Percentiles rank a stretch among this genome's conserved stretches.
Evolutionary conservation across 2,329 filamentous ascomycete species (phyloP).

Genomic region (Exophiala sp.): DNA sequence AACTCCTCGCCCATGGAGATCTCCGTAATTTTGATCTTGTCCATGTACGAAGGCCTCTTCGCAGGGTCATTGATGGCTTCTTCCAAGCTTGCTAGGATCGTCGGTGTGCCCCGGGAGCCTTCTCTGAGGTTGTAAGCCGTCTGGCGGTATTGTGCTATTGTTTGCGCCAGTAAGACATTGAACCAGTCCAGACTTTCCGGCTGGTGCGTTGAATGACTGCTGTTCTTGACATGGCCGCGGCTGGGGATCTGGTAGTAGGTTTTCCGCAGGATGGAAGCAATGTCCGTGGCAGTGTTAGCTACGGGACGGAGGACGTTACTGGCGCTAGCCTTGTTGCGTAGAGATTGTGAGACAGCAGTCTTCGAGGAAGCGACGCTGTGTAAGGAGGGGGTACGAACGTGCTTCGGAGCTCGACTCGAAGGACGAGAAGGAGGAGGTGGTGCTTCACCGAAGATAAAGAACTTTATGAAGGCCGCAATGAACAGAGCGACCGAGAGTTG

Average conservation of each 20-base stretch:
- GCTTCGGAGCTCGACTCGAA: slow-evolving; percentile 68
- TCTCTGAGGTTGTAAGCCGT: slow-evolving; percentile 85
- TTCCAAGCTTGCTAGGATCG: slow-evolving; percentile 79
- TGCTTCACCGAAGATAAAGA: slow-evolving; percentile 98
- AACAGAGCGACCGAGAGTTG: slow-evolving; percentile 89
- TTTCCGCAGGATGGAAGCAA: slow-evolving; percentile 75
- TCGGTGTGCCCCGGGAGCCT: slow-evolving; percentile 40
- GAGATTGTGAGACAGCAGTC: slow-evolving; percentile 43
- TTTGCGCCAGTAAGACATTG: slow-evolving; percentile 94
- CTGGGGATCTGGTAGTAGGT: slow-evolving; percentile 79
- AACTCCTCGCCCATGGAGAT: slow-evolving; percentile 94
- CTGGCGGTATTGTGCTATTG: slow-evolving; percentile 88
- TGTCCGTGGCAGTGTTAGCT: slow-evolving; percentile 79
- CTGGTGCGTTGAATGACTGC: slow-evolving; percentile 70
- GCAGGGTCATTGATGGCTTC: slow-evolving; percentile 81
- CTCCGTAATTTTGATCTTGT: slow-evolving; percentile 90
- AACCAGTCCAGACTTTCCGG: slow-evolving; percentile 98
- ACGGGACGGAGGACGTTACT: slow-evolving; percentile 70
- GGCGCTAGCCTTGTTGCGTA: slow-evolving; percentile 48
- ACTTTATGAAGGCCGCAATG: slow-evolving; percentile 94
- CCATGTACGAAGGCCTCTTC: slow-evolving; percentile 85
- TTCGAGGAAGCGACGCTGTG: slow-evolving; percentile 37
- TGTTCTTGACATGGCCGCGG: slow-evolving; percentile 37
- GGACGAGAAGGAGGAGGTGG: slow-evolving; percentile 74
- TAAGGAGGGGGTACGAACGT: slow-evolving; percentile 70